These are phyloP conservation scores for Acephala macrosclerotiorum DNA, from an alignment of 2,329 filamentous ascomycete species.

Conservation along the genomic window DNA sequence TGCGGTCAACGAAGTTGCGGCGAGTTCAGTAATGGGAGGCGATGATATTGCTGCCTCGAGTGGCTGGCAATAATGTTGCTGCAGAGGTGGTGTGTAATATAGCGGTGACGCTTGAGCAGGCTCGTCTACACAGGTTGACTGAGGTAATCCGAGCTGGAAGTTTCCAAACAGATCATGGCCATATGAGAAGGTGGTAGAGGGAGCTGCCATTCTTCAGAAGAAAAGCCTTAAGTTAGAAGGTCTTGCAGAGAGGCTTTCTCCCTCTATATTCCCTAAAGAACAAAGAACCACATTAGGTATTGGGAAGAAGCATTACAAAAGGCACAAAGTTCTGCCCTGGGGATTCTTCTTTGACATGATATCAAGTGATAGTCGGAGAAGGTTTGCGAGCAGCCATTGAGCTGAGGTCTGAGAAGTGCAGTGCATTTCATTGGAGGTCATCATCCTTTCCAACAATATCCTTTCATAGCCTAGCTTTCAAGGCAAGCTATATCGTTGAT, in stretches of 20 bases:
- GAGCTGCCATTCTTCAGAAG: neutral
- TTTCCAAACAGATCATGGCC: neutral
- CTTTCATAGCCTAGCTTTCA: neutral
- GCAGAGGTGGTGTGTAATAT: neutral
- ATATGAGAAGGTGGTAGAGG: neutral
- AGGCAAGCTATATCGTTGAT: neutral
- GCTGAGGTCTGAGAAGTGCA: neutral
- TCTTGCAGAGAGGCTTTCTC: neutral
- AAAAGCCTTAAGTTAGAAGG: neutral
- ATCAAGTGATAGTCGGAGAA: neutral
- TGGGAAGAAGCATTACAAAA: neutral
- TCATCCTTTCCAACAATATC: neutral
- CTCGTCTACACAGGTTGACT: neutral
- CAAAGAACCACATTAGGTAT: neutral
- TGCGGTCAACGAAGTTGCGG: neutral
- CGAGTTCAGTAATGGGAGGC: constrained; percentile 9
- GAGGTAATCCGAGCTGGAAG: neutral
- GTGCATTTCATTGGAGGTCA: neutral
- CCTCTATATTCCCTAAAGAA: neutral
- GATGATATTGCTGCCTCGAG: neutral
- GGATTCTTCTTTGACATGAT: neutral
- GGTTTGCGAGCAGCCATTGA: neutral
- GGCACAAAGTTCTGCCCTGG: neutral
- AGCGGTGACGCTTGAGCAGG: neutral
- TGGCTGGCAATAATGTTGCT: neutral